Evolutionary conservation across 2,329 filamentous ascomycete species (phyloP).

Genomic region (Cladosporium austrohemisphaericum): DNA sequence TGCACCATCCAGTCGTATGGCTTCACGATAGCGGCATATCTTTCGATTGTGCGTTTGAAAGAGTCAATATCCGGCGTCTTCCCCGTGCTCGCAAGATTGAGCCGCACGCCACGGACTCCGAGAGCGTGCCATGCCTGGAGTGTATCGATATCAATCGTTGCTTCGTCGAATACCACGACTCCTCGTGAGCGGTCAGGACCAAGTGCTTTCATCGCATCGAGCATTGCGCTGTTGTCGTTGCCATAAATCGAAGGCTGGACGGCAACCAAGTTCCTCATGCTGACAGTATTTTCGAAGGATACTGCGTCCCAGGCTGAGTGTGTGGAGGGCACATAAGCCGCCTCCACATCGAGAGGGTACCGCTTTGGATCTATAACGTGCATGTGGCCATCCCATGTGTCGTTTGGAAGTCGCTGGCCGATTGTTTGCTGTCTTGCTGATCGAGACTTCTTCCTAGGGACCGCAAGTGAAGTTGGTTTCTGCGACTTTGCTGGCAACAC

Average conservation of each 20-base stretch:
- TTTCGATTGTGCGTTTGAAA: constrained; percentile 22
- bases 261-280: constrained; percentile 27
- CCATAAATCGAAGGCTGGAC: constrained; percentile 33
- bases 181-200: constrained; percentile 24
- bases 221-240: constrained; percentile 31
- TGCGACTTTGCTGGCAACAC: neutral
- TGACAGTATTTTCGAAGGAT: constrained; percentile 24
- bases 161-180: constrained; percentile 31
- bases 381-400: constrained; percentile 46
- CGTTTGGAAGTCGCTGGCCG: neutral
- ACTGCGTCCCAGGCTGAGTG: constrained; percentile 15
- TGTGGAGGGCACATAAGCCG: constrained; percentile 7
- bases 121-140: constrained; percentile 27
- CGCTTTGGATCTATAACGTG: constrained; percentile 54
- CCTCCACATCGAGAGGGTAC: constrained; percentile 44
- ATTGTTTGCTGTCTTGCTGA: neutral
- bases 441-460: neutral
- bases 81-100: constrained; percentile 31
- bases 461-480: neutral
- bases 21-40: constrained; percentile 26
- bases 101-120: constrained; percentile 31
- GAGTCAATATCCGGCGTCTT: constrained; percentile 21
- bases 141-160: constrained; percentile 21
- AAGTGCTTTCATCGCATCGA: constrained; percentile 30
- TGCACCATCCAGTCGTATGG: constrained; percentile 31